Conservation (phyloP, 2,329 filamentous ascomycete genomes). For the Aureobasidium sp. region DNA sequence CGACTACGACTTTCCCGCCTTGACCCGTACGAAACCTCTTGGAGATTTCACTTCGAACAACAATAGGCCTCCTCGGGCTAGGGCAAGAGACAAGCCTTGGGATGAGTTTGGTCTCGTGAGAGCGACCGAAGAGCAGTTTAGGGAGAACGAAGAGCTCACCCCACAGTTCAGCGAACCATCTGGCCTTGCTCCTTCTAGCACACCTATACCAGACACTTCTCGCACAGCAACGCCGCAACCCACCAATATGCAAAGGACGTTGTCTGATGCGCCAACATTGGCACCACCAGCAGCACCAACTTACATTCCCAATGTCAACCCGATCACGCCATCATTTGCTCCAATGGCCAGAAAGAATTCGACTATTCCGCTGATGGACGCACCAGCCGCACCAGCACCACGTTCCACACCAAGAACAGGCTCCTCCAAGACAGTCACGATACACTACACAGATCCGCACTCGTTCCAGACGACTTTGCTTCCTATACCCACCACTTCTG, state of each 20-base stretch:
- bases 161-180: conserved; percentile 57
- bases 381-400: conserved; percentile 35
- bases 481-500: conserved; percentile 68
- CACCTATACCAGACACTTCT: conserved; percentile 14
- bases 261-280: conserved; percentile 16
- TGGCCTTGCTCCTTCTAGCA: conserved; percentile 15
- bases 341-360: conserved; percentile 42
- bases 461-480: conserved; percentile 61
- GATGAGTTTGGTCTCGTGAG: conserved; percentile 77
- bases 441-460: conserved; percentile 65
- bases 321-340: conserved; percentile 44
- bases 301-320: conserved; percentile 40
- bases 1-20: conserved; percentile 75
- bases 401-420: conserved; percentile 52
- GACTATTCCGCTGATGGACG: conserved; percentile 35
- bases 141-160: conserved; percentile 61
- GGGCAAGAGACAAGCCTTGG: conserved; percentile 68
- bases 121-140: conserved; percentile 60
- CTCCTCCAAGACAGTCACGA: conserved; percentile 61
- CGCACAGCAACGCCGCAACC: conserved; percentile 20
- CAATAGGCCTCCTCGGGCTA: conserved; percentile 56
- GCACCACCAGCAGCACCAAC: conserved; percentile 23
- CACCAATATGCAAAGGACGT: conserved; percentile 8
- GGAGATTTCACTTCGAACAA: conserved; percentile 72
- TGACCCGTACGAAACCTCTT: conserved; percentile 67